A percentile compares a stretch with the other conserved stretches of the same genome.
Evolutionary conservation across 2,329 filamentous ascomycete species (phyloP).

Genomic region (Colletotrichum sidae): DNA sequence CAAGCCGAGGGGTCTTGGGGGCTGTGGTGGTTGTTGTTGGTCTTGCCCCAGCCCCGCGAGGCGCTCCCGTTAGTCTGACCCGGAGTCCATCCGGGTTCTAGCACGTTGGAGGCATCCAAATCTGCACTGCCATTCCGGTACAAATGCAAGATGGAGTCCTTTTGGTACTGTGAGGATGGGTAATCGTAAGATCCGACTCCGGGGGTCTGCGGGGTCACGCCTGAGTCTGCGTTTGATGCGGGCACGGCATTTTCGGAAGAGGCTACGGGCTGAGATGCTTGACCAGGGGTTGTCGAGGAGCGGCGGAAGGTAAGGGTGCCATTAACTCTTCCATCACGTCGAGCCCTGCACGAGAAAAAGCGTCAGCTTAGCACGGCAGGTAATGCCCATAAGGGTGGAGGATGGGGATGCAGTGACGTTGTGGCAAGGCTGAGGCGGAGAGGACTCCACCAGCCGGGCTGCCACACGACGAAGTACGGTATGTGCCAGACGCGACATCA

Average conservation of each 20-base stretch:
- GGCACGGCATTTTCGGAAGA: slow-evolving; percentile 51
- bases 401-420: slow-evolving; percentile 6
- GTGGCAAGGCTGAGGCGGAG: slow-evolving; percentile 18
- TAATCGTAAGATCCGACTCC: slow-evolving; percentile 39
- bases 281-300: slow-evolving; percentile 67
- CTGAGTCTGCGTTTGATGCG: slow-evolving; percentile 40
- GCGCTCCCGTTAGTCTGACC: slow-evolving; percentile 73
- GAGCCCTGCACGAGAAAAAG: slow-evolving; percentile 57
- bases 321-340: slow-evolving; percentile 69
- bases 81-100: slow-evolving; percentile 83
- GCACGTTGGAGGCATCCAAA: slow-evolving; percentile 72
- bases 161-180: slow-evolving; percentile 75
- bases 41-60: slow-evolving; percentile 80
- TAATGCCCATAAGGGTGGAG: background rate
- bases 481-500: no score
- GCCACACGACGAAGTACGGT: background rate
- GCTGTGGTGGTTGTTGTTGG: slow-evolving; percentile 76
- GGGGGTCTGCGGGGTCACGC: slow-evolving; percentile 53
- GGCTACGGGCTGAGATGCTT: slow-evolving; percentile 52
- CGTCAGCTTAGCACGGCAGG: slow-evolving; percentile 11
- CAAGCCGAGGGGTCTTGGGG: slow-evolving; percentile 89
- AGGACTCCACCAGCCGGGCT: background rate
- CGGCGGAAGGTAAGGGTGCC: slow-evolving; percentile 75
- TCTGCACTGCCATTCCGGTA: slow-evolving; percentile 62
- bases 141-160: slow-evolving; percentile 82